These are phyloP conservation scores for Aspergillus sp. DNA, from an alignment of 2,329 filamentous ascomycete species.

Conservation along the genomic window DNA sequence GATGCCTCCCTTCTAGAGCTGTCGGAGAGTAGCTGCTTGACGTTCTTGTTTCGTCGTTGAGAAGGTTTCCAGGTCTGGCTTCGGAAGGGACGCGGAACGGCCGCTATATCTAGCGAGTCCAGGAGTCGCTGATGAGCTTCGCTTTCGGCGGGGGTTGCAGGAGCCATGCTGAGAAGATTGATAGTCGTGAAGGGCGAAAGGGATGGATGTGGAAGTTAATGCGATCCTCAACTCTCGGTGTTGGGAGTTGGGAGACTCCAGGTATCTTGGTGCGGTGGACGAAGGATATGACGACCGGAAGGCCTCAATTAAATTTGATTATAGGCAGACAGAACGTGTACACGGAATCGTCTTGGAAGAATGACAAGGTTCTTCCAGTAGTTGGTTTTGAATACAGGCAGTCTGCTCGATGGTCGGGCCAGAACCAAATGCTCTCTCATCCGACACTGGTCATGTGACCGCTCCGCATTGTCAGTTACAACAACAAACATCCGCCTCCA, in stretches of 20 bases:
- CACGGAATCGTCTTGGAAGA: neutral
- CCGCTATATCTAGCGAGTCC: conserved; percentile 87
- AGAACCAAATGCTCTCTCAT: neutral
- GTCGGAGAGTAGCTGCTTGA: conserved; percentile 93
- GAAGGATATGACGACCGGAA: too few relatives aligned
- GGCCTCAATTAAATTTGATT: too few relatives aligned
- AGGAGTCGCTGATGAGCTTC: conserved; percentile 84
- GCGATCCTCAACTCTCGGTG: neutral
- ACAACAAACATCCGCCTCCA: conserved; percentile 1
- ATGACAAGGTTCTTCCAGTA: neutral
- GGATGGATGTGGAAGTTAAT: neutral
- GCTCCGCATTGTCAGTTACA: neutral
- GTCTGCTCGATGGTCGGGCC: neutral
- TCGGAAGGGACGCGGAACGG: conserved; percentile 83
- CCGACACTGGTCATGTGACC: conserved; percentile 13
- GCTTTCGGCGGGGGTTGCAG: conserved; percentile 69
- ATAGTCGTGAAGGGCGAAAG: neutral
- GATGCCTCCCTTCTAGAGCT: conserved; percentile 88
- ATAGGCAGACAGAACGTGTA: neutral
- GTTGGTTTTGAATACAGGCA: neutral
- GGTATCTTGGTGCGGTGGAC: neutral
- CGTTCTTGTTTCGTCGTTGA: conserved; percentile 96
- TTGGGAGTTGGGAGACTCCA: neutral
- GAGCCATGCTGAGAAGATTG: conserved; percentile 50
- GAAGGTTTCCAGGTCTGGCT: conserved; percentile 88